Percentiles rank a stretch among this genome's conserved stretches.
Evolutionary conservation across 1,284 basidiomycete genomes (phyloP).

Genomic region (Ceratobasidium sp.): DNA sequence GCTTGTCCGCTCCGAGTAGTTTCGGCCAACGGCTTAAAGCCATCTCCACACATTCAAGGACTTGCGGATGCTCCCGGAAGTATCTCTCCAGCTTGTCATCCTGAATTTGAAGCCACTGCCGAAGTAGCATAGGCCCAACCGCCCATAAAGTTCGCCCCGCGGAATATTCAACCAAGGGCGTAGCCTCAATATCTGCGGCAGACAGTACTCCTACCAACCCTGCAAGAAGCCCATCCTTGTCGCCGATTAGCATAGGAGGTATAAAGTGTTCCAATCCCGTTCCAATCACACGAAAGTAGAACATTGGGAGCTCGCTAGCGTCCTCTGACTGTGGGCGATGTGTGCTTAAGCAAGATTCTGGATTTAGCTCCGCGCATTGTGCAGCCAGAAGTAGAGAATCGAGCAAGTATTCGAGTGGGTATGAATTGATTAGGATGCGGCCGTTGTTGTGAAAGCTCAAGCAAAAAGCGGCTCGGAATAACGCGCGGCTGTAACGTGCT

Average conservation of each 20-base stretch:
- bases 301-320: not conserved
- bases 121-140: not conserved
- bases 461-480: not conserved
- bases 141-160: not conserved
- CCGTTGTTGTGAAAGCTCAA: not conserved
- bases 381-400: not conserved
- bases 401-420: not conserved
- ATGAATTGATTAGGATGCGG: not conserved
- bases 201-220: not conserved
- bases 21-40: too few species aligned
- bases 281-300: not conserved
- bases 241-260: not conserved
- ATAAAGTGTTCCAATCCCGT: not conserved
- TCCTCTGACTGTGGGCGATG: not conserved
- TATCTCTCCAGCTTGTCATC: too few species aligned
- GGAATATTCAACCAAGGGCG: not conserved
- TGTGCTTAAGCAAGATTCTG: not conserved
- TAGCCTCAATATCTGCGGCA: not conserved
- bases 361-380: not conserved
- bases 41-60: too few species aligned
- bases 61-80: too few species aligned
- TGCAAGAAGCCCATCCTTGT: not conserved
- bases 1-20: too few species aligned
- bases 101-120: not conserved
- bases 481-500: not conserved